Evolutionary conservation across 1,284 basidiomycete species (phyloP).

Genomic region (Sutorius eximius): DNA sequence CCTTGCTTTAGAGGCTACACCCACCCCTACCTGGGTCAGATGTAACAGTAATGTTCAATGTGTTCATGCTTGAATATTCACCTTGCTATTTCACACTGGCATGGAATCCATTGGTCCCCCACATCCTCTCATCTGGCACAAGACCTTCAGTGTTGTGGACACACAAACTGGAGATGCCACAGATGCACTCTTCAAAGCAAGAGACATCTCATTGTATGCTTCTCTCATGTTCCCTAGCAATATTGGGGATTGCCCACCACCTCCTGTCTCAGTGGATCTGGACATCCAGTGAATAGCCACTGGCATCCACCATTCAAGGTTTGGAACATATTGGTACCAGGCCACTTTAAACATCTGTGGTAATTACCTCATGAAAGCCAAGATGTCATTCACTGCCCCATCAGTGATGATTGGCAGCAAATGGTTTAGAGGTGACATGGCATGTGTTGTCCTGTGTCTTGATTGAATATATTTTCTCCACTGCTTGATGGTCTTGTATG

Average conservation of each 20-base stretch:
- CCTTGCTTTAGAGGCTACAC: no score
- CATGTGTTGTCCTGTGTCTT: conserved; percentile 28
- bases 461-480: conserved; percentile 8
- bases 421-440: conserved; percentile 35
- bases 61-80: conserved; percentile 28
- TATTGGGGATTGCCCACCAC: conserved; percentile 36
- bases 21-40: no score
- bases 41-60: conserved; percentile 14
- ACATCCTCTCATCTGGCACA: conserved; percentile 40
- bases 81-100: conserved; percentile 29
- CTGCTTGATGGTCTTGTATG: neutral
- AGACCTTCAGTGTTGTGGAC: conserved; percentile 12
- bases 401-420: conserved; percentile 36
- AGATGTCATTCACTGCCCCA: conserved; percentile 50
- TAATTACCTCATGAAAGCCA: conserved; percentile 39
- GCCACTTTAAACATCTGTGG: conserved; percentile 43
- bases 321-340: conserved; percentile 35
- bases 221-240: conserved; percentile 44
- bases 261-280: conserved; percentile 34
- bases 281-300: conserved; percentile 35
- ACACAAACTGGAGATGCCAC: conserved; percentile 9
- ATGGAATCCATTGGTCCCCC: conserved; percentile 45
- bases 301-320: conserved; percentile 30
- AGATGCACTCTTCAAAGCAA: conserved; percentile 37
- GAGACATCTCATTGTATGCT: conserved; percentile 39